Evolutionary conservation across 1,284 basidiomycete genomes (phyloP).

Genomic region (Albatrellus sp.): DNA sequence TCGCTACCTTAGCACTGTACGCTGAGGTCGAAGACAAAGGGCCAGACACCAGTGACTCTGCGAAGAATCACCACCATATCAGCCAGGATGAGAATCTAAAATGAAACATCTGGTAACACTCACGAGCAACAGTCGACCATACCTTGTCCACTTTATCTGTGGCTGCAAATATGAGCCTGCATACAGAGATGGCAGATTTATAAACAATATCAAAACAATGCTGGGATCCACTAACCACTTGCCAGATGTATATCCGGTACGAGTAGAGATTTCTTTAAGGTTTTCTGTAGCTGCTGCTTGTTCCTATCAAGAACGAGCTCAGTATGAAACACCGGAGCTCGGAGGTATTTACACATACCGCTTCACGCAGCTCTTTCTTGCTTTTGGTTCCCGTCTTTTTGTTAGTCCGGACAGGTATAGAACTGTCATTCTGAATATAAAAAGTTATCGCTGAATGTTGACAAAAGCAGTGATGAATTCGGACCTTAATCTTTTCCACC

Average conservation of each 20-base stretch:
- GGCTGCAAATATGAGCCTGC: conserved; percentile 51
- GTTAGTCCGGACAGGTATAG: conserved; percentile 51
- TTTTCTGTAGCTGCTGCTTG: conserved; percentile 44
- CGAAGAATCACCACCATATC: background rate
- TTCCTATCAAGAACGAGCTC: conserved; percentile 23
- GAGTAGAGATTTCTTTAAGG: conserved; percentile 43
- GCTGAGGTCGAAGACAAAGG: conserved; percentile 44
- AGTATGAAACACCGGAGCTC: background rate
- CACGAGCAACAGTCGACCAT: conserved; percentile 48
- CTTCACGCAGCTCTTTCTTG: conserved; percentile 62
- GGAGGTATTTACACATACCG: conserved; percentile 24
- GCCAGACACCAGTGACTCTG: conserved; percentile 50
- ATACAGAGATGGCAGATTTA: background rate
- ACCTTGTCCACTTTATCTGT: conserved; percentile 47
- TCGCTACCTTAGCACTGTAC: conserved; percentile 49
- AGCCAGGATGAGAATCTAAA: background rate
- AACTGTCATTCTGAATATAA: conserved; percentile 37
- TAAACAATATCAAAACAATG: background rate
- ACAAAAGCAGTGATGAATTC: background rate
- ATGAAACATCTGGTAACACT: conserved; percentile 1
- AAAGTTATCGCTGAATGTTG: conserved; percentile 2
- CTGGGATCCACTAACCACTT: conserved; percentile 42
- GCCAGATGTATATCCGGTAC: conserved; percentile 39
- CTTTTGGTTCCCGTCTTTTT: conserved; percentile 61
- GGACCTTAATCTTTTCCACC: conserved; percentile 47